Conservation (phyloP, 176 grass and related monocot species). For the Dendrocalamus sinicus region DNA sequence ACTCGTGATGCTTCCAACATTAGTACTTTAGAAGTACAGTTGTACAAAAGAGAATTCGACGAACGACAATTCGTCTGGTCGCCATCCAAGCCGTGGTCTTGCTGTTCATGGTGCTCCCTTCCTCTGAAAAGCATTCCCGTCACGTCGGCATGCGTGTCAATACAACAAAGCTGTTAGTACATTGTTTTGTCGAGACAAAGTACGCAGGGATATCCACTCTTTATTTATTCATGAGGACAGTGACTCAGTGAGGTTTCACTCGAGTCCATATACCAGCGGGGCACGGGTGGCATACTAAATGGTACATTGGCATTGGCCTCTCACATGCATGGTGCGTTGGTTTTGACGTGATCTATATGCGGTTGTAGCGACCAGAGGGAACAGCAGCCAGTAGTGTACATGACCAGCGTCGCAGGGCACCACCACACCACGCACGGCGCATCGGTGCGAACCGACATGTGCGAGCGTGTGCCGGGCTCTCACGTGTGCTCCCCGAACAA, state of each 20-base stretch:
- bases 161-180: not conserved
- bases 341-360: not conserved
- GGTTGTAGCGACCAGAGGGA: not conserved
- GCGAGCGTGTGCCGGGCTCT: slow-evolving; percentile 22
- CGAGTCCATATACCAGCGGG: not conserved
- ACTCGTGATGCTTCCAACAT: not conserved
- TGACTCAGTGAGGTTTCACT: not conserved
- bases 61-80: not conserved
- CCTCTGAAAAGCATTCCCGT: not conserved
- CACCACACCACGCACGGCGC: not conserved
- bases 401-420: not conserved
- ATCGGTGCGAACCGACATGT: slow-evolving; percentile 25
- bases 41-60: not conserved
- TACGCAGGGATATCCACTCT: not conserved
- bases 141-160: not conserved
- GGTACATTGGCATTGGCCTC: too few relatives aligned
- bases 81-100: not conserved
- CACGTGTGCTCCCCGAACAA: slow-evolving; percentile 46
- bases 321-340: not conserved
- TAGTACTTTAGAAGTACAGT: not conserved
- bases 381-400: not conserved
- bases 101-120: not conserved
- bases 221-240: not conserved
- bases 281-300: not conserved
- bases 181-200: not conserved